Evolutionary conservation across 2,329 filamentous ascomycete species (phyloP), one percentile per base, ranked within the genome.

Genomic region (Rutstroemia sp.): DNA sequence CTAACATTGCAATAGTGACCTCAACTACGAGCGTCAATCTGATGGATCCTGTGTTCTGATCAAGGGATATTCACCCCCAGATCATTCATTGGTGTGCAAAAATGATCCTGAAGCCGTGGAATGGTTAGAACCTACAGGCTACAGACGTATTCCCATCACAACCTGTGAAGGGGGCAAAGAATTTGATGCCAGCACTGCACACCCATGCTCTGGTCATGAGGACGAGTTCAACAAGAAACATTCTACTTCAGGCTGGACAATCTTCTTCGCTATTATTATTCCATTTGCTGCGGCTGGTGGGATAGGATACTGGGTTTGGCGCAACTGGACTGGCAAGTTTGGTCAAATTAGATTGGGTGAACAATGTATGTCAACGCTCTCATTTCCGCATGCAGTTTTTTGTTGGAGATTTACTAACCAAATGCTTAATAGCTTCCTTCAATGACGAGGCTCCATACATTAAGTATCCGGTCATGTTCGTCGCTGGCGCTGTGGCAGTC

Each of bases 341-440:
- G 94, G 94, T 10, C 86, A 92, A 69, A 92, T 99, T 69, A 82
- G 90, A 21, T 82, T 99, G 14, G 94, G 94, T 56, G 94, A 96
- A 66, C 73, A 75, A 62, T 73, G 74, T 63, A 65, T 61, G 67
- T 60, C 27, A 46, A 19, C n/a, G 27, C 19, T 27, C 39, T 37
- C 21, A 10, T 21, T 8, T 18, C 48, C 23, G n/a, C 19, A 10
- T 9, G 2, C 18, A 10, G 2, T 23, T 2, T 51, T 41, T 21
- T 1, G 8, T n/a, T 48, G 52, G 38, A 12, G 30, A 5, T n/a
- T 39, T 59, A 48, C 64, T 68, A 59, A 69, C 44, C 39, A n/a
- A 30, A 38, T 21, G 9, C 23, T 0, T 12, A 42, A 30, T 30
- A 67, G 66, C 57, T 51, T 71, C 72, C 71, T 74, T 92, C 60